These are phyloP conservation scores for Neonectria hederae DNA, from an alignment of 2,329 filamentous ascomycete genomes.

Conservation along the genomic window DNA sequence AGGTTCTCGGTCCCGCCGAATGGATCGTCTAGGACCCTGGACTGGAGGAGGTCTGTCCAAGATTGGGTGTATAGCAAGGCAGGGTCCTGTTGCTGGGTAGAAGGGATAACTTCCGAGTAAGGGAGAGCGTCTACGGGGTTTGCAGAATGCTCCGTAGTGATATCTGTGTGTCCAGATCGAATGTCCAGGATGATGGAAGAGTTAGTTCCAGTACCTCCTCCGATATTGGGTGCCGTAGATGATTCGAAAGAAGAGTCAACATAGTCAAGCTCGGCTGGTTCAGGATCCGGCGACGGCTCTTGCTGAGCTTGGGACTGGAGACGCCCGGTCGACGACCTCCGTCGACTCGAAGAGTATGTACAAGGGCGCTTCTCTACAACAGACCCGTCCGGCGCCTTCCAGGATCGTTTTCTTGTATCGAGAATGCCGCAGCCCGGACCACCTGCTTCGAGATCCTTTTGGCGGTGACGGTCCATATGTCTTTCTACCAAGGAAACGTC, in stretches of 20 bases:
- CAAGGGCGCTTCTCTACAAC: slow-evolving; percentile 56
- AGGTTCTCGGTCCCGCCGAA: slow-evolving; percentile 25
- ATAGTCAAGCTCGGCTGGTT: background rate
- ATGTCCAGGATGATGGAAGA: background rate
- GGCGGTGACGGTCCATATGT: slow-evolving; percentile 63
- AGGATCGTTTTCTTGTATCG: slow-evolving; percentile 65
- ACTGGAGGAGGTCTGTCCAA: slow-evolving; percentile 25
- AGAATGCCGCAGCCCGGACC: slow-evolving; percentile 60
- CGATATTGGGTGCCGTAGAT: background rate
- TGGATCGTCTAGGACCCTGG: slow-evolving; percentile 15
- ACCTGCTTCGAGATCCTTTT: slow-evolving; percentile 65
- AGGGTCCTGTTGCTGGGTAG: slow-evolving; percentile 7
- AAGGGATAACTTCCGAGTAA: background rate
- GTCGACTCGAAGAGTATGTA: slow-evolving; percentile 13
- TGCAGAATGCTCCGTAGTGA: background rate
- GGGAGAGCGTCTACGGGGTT: slow-evolving; percentile 2
- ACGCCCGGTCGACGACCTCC: slow-evolving; percentile 20
- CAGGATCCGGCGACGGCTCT: slow-evolving; percentile 18
- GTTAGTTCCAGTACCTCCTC: background rate
- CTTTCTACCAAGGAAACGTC: slow-evolving; percentile 54
- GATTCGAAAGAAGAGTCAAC: background rate
- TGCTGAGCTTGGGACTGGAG: slow-evolving; percentile 16
- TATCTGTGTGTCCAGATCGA: background rate
- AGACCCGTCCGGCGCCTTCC: slow-evolving; percentile 62
- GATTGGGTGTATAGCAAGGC: slow-evolving; percentile 15